Conservation (phyloP, 768 basidiomycete species). For the Amanita subjunquillea region DNA sequence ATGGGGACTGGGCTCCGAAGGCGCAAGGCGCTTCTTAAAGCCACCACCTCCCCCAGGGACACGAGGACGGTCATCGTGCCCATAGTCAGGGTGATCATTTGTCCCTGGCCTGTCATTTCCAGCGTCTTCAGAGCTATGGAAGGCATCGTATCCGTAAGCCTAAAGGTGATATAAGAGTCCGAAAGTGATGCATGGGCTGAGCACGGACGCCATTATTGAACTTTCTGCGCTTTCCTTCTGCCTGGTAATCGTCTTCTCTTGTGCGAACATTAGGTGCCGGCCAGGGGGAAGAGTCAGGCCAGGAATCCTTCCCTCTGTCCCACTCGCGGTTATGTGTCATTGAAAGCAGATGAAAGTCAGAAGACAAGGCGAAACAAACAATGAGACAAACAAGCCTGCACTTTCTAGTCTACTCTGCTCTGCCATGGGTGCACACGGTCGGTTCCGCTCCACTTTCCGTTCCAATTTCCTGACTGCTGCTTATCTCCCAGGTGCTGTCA, state of each 20-base stretch:
- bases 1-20: conserved; percentile 83
- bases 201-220: conserved; percentile 62
- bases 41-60: conserved; percentile 23
- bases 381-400: conserved; percentile 22
- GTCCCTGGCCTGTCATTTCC: conserved; percentile 20
- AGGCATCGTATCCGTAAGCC: conserved; percentile 34
- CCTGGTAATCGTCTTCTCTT: conserved; percentile 60
- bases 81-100: conserved; percentile 33
- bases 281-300: conserved; percentile 38
- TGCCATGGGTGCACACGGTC: conserved; percentile 47
- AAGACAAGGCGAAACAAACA: conserved; percentile 25
- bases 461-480: conserved; percentile 1
- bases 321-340: conserved; percentile 83
- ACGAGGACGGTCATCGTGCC: conserved; percentile 41
- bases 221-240: conserved; percentile 72
- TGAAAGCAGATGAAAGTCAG: conserved; percentile 18
- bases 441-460: conserved; percentile 10
- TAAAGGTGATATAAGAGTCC: conserved; percentile 16
- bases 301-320: conserved; percentile 68
- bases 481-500: conserved; percentile 38
- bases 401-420: conserved; percentile 8
- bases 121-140: conserved; percentile 38
- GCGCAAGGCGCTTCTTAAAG: conserved; percentile 66
- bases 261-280: conserved; percentile 32
- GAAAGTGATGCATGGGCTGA: neutral